Conservation (phyloP, 192 early-diverging fungal species). For the Rhizoclosmatium globosum region DNA sequence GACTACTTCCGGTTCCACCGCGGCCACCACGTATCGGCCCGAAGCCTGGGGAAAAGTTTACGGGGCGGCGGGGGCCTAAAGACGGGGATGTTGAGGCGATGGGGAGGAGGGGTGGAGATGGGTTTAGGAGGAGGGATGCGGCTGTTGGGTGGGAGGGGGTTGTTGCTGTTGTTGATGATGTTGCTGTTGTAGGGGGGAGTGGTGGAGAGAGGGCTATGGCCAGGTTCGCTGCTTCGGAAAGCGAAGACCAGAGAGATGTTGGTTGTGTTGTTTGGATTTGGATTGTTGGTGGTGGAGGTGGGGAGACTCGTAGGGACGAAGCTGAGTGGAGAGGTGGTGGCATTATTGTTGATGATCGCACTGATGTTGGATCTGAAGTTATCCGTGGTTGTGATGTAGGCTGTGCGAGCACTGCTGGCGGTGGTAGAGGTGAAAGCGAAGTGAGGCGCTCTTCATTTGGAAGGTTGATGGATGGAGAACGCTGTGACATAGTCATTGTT, state of each 20-base stretch:
- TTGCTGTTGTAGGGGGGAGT: conserved; percentile 6
- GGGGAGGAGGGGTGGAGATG: neutral
- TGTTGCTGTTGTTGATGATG: neutral
- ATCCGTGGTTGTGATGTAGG: neutral
- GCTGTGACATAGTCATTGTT: neutral
- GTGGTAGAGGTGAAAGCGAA: neutral
- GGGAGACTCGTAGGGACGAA: neutral
- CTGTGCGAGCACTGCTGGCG: neutral
- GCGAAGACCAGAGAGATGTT: conserved; percentile 9
- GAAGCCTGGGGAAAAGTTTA: neutral
- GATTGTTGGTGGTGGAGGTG: neutral
- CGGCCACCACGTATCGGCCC: neutral
- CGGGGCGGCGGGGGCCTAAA: neutral
- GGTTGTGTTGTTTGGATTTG: neutral
- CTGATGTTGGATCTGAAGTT: neutral
- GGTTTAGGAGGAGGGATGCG: neutral
- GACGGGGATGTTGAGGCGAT: neutral
- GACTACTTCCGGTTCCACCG: neutral
- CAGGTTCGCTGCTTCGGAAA: conserved; percentile 7
- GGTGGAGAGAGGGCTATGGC: conserved; percentile 6
- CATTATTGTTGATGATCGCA: neutral
- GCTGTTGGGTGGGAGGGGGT: neutral
- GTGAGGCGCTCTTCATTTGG: neutral
- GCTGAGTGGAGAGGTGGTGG: neutral
- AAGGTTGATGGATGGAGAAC: neutral